Conservation (phyloP, 495 filamentous ascomycete genomes). For the Umbilicaria muhlenbergii region DNA sequence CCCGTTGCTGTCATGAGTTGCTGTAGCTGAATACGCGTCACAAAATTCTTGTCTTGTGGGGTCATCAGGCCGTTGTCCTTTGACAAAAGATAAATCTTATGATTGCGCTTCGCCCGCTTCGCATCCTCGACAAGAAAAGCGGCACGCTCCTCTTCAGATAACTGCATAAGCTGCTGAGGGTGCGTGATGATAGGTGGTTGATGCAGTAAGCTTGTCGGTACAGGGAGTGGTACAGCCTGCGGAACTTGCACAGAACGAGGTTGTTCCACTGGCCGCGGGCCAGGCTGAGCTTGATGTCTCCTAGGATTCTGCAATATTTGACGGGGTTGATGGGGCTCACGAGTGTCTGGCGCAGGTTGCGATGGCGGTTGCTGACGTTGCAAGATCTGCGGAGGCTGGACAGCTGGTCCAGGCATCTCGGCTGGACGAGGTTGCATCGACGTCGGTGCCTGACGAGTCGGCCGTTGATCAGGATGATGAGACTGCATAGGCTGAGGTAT, state of each 20-base stretch:
- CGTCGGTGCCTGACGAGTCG: conserved; percentile 6
- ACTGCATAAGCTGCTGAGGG: conserved; percentile 56
- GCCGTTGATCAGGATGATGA: conserved; percentile 7
- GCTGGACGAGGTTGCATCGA: background rate
- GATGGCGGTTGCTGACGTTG: conserved; percentile 25
- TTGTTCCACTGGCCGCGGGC: conserved; percentile 14
- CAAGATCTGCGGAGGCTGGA: conserved; percentile 15
- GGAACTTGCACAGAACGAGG: conserved; percentile 6
- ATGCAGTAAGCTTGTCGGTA: conserved; percentile 8
- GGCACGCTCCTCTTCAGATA: conserved; percentile 65
- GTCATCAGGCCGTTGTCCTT: conserved; percentile 97
- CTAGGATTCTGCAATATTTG: conserved; percentile 35
- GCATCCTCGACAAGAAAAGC: conserved; percentile 79
- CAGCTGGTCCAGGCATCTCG: background rate
- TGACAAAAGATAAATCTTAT: conserved; percentile 91
- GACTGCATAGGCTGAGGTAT: background rate
- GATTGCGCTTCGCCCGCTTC: conserved; percentile 89
- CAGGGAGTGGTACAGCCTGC: conserved; percentile 14
- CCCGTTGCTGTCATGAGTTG: conserved; percentile 87
- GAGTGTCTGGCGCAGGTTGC: conserved; percentile 19
- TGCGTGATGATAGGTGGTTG: conserved; percentile 42
- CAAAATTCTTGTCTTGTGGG: conserved; percentile 98
- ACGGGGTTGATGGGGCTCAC: conserved; percentile 17
- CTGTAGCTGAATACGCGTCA: conserved; percentile 93
- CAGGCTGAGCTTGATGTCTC: conserved; percentile 21